phyloP scores from a whole-genome alignment of 192 early-diverging fungal genomes.

The Geranomyces variabilis region DNA sequence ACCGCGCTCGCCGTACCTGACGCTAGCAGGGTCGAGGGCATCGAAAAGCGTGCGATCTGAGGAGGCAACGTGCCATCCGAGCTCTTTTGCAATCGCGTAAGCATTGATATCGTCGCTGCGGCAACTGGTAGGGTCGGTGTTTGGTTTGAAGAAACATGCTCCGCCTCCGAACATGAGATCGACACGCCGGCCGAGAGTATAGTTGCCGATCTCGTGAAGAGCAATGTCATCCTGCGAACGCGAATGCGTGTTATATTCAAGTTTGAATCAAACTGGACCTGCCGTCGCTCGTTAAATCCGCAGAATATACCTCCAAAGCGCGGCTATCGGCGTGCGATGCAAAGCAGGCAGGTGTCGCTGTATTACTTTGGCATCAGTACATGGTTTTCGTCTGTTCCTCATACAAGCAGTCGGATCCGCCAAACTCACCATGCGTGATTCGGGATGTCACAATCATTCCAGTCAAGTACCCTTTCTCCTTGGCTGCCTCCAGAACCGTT shows the following conservation, averaged over 20 bases:
- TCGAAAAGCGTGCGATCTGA: constrained; percentile 11
- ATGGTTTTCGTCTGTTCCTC: too few relatives aligned
- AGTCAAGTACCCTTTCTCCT: constrained; percentile 76
- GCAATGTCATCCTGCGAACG: constrained; percentile 82
- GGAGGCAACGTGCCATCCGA: constrained; percentile 58
- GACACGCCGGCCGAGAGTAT: constrained; percentile 76
- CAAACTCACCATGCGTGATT: constrained; percentile 79
- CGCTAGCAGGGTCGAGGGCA: constrained; percentile 15
- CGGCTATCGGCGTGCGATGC: constrained; percentile 78
- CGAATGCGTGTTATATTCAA: not conserved
- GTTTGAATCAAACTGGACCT: not conserved
- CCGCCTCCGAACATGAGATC: constrained; percentile 95
- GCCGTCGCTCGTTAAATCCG: not conserved
- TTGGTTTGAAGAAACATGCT: constrained; percentile 83
- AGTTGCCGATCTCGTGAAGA: constrained; percentile 86
- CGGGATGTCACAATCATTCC: constrained; percentile 92
- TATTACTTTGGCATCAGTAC: not conserved
- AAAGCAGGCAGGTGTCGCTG: constrained; percentile 59
- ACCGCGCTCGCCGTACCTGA: not conserved
- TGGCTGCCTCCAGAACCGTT: constrained; percentile 93
- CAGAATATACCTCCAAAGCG: constrained; percentile 52
- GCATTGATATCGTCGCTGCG: constrained; percentile 76
- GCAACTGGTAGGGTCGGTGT: constrained; percentile 67
- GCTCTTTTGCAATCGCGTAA: constrained; percentile 50
- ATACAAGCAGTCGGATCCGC: not conserved